A percentile compares a stretch with the other conserved stretches of the same genome.
Conservation (phyloP, 805 yeast species). For the Candida chilensis region DNA sequence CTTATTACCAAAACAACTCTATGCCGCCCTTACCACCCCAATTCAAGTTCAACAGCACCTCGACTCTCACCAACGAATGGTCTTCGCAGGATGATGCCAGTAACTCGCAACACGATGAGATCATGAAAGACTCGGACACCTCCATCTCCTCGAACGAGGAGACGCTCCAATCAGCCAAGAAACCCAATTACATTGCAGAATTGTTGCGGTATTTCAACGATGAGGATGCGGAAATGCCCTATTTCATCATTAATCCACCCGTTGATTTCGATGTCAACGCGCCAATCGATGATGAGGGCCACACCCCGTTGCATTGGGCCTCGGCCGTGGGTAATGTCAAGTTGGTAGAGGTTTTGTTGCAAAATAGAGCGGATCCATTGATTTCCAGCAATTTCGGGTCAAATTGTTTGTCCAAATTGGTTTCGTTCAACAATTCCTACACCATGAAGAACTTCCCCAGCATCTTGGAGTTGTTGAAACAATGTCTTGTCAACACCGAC, state of each 20-base stretch:
- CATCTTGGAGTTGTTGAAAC: slow-evolving; percentile 22
- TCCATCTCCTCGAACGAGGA: slow-evolving; percentile 27
- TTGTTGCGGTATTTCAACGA: slow-evolving; percentile 14
- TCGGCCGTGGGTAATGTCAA: slow-evolving; percentile 66
- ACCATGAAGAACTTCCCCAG: slow-evolving; percentile 25
- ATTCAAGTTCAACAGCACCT: slow-evolving; percentile 2
- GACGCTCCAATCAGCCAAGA: slow-evolving; percentile 8
- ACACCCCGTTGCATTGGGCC: slow-evolving; percentile 82
- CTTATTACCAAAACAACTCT: slow-evolving; percentile 1
- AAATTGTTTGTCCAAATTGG: slow-evolving; percentile 32
- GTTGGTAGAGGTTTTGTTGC: slow-evolving; percentile 46
- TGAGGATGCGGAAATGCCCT: slow-evolving; percentile 4
- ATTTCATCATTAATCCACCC: slow-evolving; percentile 47
- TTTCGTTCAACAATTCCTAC: slow-evolving; percentile 27
- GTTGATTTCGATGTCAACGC: slow-evolving; percentile 54
- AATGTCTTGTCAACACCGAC: slow-evolving; percentile 26
- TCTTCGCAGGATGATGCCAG: slow-evolving; percentile 13
- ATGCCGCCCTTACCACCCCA: slow-evolving; percentile 3
- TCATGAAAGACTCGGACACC: slow-evolving; percentile 26
- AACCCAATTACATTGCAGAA: slow-evolving; percentile 8
- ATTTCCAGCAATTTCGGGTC: slow-evolving; percentile 27
- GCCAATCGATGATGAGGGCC: slow-evolving; percentile 72
- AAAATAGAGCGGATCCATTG: slow-evolving; percentile 15
- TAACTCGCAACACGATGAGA: slow-evolving; percentile 17
- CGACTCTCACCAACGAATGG: slow-evolving; percentile 10